A percentile compares a stretch with the other conserved stretches of the same genome.
Evolutionary conservation across 371 early-diverging fungal species (phyloP).

Genomic region (Mucor indicus): DNA sequence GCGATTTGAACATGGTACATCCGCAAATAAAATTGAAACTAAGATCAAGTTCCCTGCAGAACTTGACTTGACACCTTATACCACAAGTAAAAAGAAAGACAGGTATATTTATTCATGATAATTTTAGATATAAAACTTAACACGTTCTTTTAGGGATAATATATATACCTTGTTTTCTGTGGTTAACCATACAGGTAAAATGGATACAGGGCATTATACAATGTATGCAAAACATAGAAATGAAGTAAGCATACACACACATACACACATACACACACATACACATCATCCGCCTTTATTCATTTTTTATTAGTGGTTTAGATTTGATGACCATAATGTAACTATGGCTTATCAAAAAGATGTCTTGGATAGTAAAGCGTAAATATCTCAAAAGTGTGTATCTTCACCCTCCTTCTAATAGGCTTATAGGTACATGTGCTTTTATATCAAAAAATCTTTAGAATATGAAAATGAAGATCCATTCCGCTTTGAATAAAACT

Average conservation of each 20-base stretch:
- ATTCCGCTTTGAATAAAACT: constrained; percentile 8
- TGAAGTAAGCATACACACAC: constrained; percentile 46
- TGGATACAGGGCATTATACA: constrained; percentile 95
- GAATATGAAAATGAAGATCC: constrained; percentile 46
- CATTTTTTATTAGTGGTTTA: constrained; percentile 71
- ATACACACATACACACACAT: neutral
- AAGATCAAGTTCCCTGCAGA: constrained; percentile 82
- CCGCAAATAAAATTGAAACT: constrained; percentile 82
- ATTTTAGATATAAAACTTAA: too few species aligned
- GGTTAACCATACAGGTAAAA: constrained; percentile 84
- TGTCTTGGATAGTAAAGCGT: constrained; percentile 77
- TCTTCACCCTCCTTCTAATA: constrained; percentile 4
- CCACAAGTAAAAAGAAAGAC: constrained; percentile 45
- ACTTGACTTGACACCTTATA: constrained; percentile 92
- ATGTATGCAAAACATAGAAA: constrained; percentile 76
- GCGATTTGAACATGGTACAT: constrained; percentile 82
- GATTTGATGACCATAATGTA: constrained; percentile 87
- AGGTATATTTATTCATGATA: constrained; percentile 12
- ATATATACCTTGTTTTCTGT: constrained; percentile 88
- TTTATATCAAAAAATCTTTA: constrained; percentile 72
- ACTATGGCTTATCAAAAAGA: constrained; percentile 69
- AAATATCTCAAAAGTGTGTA: constrained; percentile 21
- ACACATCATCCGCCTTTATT: neutral
- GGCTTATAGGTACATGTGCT: constrained; percentile 79
- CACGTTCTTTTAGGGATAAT: constrained; percentile 49